Base-by-base conservation (phyloP, 257 asterid species). In the Solanum ossicruentum region DNA sequence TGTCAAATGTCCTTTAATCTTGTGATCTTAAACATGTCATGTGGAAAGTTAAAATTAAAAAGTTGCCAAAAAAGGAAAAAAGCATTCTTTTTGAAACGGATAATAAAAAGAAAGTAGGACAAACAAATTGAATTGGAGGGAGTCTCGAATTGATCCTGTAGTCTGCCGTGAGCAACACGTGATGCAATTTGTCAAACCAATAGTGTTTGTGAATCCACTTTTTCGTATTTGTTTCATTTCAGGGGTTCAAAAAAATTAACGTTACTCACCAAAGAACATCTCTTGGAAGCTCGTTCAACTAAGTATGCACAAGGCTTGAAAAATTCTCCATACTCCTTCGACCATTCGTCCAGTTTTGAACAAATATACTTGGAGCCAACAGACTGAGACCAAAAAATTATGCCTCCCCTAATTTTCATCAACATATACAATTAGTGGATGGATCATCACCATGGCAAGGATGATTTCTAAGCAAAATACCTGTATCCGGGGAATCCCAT, bases 401-500 rank as follows among this genome's bases (percentile, higher is more conserved):
- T 87, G 71, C 99, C 99, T 69, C 99, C 99, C 89, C 99, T 96
- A 90, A 71, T 71, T 41, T 20, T 69, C 80, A 71, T 43, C 54
- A 43, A 20, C 80, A 43, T 18, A 41, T 20, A 71, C 55, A 43
- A 43, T 71, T 20, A 71, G 80, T 71, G 80, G 43, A 20, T 11
- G 56, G 43, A 43, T 71, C 32, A 41, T 20, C 26, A 12, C 32
- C 28, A 41, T 20, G 55, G 55, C 51, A 71, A 4, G 43, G 32
- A 43, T 41, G 80, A 71, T 5, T 71, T 41, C 80, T 41, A 20
- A 43, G 21, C 80, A 43, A 71, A 41, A 17, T 71, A 71, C 99
- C 99, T 93, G 94, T 95, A 97, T 78, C 95, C 95, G 10, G 99
- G 98, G 86, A 94, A 97, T 20, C 99, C 99, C 99, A 97, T 94